These are phyloP conservation scores for Didymella keratinophila DNA, from an alignment of 2,329 filamentous ascomycete genomes.

Conservation along the genomic window DNA sequence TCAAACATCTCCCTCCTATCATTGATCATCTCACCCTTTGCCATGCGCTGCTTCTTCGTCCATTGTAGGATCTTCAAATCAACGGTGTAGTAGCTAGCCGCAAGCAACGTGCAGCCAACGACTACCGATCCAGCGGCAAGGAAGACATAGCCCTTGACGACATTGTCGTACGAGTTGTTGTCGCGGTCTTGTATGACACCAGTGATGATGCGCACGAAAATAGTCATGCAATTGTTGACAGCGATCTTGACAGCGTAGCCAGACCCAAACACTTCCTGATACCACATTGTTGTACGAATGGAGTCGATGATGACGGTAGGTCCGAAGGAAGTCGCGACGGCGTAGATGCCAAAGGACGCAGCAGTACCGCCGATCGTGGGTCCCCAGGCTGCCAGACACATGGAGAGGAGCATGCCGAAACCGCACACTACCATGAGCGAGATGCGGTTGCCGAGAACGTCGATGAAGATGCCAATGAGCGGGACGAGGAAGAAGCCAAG, in stretches of 20 bases:
- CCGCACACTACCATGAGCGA: conserved; percentile 58
- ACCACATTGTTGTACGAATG: conserved; percentile 67
- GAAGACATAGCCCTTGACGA: conserved; percentile 64
- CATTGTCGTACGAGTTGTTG: conserved; percentile 63
- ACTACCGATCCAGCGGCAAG: conserved; percentile 60
- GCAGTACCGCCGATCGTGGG: conserved; percentile 61
- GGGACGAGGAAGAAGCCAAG: conserved; percentile 66
- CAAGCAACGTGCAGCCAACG: conserved; percentile 54
- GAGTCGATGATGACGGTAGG: conserved; percentile 68
- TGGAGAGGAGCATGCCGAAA: conserved; percentile 60
- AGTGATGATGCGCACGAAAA: conserved; percentile 65
- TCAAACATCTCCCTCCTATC: conserved; percentile 54
- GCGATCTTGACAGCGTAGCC: conserved; percentile 68
- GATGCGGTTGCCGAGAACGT: conserved; percentile 63
- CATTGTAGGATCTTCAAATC: conserved; percentile 64
- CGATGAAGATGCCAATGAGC: conserved; percentile 63
- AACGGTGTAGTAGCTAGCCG: conserved; percentile 50
- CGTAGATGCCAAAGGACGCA: conserved; percentile 67
- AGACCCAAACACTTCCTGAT: conserved; percentile 66
- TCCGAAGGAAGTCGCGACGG: conserved; percentile 63
- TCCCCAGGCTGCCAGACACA: conserved; percentile 64
- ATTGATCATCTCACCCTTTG: conserved; percentile 55
- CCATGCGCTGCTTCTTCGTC: conserved; percentile 63
- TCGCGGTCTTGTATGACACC: conserved; percentile 67
- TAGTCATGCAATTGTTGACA: conserved; percentile 70